phyloP scores from a whole-genome alignment of 1,139 yeast species.

The Arxiozyma heterogenica region DNA sequence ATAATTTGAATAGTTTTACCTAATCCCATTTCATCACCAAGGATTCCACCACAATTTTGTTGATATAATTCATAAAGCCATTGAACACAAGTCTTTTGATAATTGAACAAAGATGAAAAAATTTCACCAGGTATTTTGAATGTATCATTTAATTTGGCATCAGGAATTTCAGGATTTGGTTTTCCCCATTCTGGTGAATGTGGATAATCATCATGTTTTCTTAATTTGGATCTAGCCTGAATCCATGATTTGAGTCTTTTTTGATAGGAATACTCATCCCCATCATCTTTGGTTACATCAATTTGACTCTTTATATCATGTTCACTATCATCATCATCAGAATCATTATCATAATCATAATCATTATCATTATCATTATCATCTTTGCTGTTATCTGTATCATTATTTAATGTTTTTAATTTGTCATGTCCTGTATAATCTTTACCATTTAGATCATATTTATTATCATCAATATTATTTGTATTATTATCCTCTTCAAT shows the following conservation, averaged over 20 bases:
- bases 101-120: conserved; percentile 76
- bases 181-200: conserved; percentile 44
- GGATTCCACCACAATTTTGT: conserved; percentile 86
- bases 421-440: conserved; percentile 12
- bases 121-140: conserved; percentile 86
- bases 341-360: too few species aligned
- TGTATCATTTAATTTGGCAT: conserved; percentile 59
- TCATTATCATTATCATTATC: too few species aligned
- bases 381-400: neutral
- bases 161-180: conserved; percentile 72
- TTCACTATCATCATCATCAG: too few species aligned
- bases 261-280: conserved; percentile 58
- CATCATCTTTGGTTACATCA: conserved; percentile 53
- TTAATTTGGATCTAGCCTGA: conserved; percentile 33
- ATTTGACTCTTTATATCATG: conserved; percentile 7
- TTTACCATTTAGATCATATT: neutral
- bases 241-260: conserved; percentile 55
- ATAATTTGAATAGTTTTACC: conserved; percentile 93
- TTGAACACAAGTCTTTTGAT: conserved; percentile 86
- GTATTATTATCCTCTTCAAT: conserved; percentile 17
- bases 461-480: conserved; percentile 16
- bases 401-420: conserved; percentile 5
- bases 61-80: conserved; percentile 72
- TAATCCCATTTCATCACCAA: conserved; percentile 97
- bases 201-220: conserved; percentile 16